Conservation (phyloP, 1,284 basidiomycete species). For the Fomitiporia mediterranea region DNA sequence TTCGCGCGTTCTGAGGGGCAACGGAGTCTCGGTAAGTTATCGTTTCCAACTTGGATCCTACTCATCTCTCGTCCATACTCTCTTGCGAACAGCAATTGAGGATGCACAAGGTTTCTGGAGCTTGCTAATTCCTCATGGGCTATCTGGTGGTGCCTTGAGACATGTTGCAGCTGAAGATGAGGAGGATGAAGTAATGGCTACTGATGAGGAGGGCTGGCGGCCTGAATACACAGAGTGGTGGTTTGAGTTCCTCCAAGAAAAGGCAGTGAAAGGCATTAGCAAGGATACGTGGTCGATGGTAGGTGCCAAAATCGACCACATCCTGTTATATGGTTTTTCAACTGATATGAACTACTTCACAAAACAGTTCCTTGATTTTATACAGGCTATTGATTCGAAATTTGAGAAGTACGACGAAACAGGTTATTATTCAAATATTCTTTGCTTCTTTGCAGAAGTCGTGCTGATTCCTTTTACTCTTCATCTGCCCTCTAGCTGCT, state of each 20-base stretch:
- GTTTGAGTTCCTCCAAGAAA: constrained; percentile 76
- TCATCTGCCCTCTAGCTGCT: constrained; percentile 49
- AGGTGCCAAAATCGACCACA: constrained; percentile 23
- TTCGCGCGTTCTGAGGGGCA: constrained; percentile 79
- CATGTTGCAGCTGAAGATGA: constrained; percentile 41
- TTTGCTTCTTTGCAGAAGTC: background rate
- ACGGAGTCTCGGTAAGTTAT: constrained; percentile 55
- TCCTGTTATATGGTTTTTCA: constrained; percentile 8
- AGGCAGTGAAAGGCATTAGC: constrained; percentile 78
- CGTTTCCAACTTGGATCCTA: constrained; percentile 20
- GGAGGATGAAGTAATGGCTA: constrained; percentile 31
- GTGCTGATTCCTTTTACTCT: background rate
- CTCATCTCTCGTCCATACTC: background rate
- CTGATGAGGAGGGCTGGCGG: constrained; percentile 55
- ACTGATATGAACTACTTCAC: background rate
- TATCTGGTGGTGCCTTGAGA: constrained; percentile 65
- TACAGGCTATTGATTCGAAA: constrained; percentile 74
- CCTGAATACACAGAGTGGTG: constrained; percentile 70
- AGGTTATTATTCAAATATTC: constrained; percentile 48
- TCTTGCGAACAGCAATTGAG: constrained; percentile 48
- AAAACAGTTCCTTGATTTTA: constrained; percentile 72
- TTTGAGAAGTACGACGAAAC: constrained; percentile 84
- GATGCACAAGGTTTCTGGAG: constrained; percentile 83
- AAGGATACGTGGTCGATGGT: constrained; percentile 96
- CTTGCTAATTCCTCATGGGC: constrained; percentile 76